Conservation (phyloP, 2,329 filamentous ascomycete genomes). For the Graphilbum fragrans region DNA sequence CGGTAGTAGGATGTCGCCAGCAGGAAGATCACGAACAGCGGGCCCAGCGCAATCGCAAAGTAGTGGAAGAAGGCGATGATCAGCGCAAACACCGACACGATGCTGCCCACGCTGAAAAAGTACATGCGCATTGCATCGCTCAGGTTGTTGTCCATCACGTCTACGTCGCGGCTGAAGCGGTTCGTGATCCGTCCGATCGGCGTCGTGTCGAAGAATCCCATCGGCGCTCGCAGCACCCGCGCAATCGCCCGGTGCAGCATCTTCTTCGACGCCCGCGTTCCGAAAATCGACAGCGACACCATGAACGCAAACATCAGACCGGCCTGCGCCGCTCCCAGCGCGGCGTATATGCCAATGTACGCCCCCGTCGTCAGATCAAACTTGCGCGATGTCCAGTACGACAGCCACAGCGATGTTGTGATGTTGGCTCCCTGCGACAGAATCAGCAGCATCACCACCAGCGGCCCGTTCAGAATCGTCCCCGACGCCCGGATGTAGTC, state of each 20-base stretch:
- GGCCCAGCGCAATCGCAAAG: constrained; percentile 53
- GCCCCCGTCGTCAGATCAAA: constrained; percentile 53
- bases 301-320: constrained; percentile 72
- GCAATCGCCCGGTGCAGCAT: constrained; percentile 74
- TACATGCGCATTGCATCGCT: constrained; percentile 90
- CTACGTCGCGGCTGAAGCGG: constrained; percentile 88
- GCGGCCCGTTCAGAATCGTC: constrained; percentile 52
- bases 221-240: constrained; percentile 59
- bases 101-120: constrained; percentile 72
- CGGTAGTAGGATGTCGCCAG: constrained; percentile 81
- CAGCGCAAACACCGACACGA: constrained; percentile 71
- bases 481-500: constrained; percentile 70
- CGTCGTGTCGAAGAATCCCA: constrained; percentile 95
- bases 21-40: constrained; percentile 64
- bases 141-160: constrained; percentile 90
- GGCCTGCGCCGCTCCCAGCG: constrained; percentile 58
- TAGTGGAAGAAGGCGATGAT: constrained; percentile 96
- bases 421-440: constrained; percentile 77
- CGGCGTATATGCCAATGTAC: constrained; percentile 65
- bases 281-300: constrained; percentile 61
- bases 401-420: constrained; percentile 80
- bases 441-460: constrained; percentile 51
- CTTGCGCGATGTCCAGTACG: constrained; percentile 80
- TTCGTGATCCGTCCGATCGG: constrained; percentile 92
- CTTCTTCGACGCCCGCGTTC: constrained; percentile 68